Conservation (phyloP, 2,329 filamentous ascomycete genomes). For the Trichophyton benhamiae region DNA sequence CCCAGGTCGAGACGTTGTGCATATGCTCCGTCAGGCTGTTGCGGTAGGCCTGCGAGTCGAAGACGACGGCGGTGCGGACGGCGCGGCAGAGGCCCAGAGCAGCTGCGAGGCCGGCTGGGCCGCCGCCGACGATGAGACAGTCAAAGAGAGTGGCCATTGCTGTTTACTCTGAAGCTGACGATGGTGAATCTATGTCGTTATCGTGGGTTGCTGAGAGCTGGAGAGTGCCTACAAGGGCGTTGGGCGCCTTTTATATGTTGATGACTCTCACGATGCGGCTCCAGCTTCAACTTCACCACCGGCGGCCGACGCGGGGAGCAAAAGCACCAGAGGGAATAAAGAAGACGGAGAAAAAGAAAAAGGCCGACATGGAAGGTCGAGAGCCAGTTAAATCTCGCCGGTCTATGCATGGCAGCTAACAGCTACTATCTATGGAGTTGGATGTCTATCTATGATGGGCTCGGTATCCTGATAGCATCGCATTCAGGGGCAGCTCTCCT, state of each 20-base stretch:
- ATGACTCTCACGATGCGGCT: too few relatives aligned
- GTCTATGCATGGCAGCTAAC: too few relatives aligned
- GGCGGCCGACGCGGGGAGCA: background rate
- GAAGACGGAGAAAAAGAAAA: background rate
- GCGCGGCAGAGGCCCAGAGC: slow-evolving; percentile 30
- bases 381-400: too few relatives aligned
- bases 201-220: background rate
- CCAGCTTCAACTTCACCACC: background rate
- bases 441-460: too few relatives aligned
- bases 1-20: slow-evolving; percentile 34
- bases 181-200: background rate
- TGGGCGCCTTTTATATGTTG: too few relatives aligned
- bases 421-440: too few relatives aligned
- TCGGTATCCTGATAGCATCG: too few relatives aligned
- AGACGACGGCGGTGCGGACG: slow-evolving; percentile 31
- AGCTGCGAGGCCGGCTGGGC: slow-evolving; percentile 23
- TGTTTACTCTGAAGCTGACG: too few relatives aligned
- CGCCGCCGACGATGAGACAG: slow-evolving; percentile 22
- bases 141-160: slow-evolving; percentile 4
- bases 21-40: slow-evolving; percentile 35
- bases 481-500: background rate
- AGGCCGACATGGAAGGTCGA: too few relatives aligned
- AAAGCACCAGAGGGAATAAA: background rate
- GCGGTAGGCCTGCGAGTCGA: slow-evolving; percentile 34
- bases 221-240: background rate